Evolutionary conservation across 345 rosid genomes (phyloP), one percentile per base, ranked within the genome.

Genomic region (Ceriops decandra): DNA sequence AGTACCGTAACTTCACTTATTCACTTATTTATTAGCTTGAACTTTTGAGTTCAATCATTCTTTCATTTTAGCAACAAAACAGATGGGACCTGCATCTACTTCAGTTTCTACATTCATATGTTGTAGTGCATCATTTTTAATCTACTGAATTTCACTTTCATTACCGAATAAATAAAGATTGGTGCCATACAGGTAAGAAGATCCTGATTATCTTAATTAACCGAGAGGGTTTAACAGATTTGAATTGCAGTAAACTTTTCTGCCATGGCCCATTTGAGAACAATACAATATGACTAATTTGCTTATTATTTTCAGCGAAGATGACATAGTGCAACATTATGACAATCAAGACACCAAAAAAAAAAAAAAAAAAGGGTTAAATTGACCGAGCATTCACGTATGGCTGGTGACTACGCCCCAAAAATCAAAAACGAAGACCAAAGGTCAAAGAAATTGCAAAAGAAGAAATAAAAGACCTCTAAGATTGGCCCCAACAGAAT

Each of bases 341-440:
- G 38, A 59, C 64, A 62, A 60, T 17, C 31, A 59, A 47, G 26
- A 47, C 67, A 70, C 20, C 26, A 65, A 31, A 31, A 31, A 31
- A 31, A 31, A 31, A 31, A 31, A 33, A 72, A 15, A 68, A 59
- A 24, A 35, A 52, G 57, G 70, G 57, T 72, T 67, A 73, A 80
- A 64, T 74, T 54, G 73, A 73, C 74, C 63, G 54, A 67, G 35
- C 75, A 66, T 31, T 28, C 19, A 57, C 70, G 60, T 28, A 62
- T 72, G 67, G 58, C 52, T 46, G 49, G 16, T 42, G 19, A 15
- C 54, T 11, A 68, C 51, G 59, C 67, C 61, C 51, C 30, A 26
- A 24, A 26, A 17, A 31, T 6, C 3, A 24, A 53, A 57, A 51
- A 42, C 6, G 38, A 60, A 46, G 16, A 27, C 47, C 49, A 22